Evolutionary conservation across 2,329 filamentous ascomycete genomes (phyloP).

Genomic region (Ascochyta lentis): DNA sequence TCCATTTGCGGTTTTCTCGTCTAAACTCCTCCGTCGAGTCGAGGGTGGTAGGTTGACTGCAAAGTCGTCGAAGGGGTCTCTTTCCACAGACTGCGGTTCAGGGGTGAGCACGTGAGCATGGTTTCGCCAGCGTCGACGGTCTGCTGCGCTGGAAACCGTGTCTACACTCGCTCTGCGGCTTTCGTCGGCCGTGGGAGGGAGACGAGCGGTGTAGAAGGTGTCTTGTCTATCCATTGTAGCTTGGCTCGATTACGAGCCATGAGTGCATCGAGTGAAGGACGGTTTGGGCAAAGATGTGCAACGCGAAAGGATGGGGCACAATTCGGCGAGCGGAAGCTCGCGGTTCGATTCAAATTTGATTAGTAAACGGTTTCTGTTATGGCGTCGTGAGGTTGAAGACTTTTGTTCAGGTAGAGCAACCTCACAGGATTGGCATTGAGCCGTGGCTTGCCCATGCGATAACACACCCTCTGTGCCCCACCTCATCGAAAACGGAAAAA

Average conservation of each 20-base stretch:
- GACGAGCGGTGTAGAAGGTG: conserved; percentile 10
- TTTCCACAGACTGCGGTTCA: conserved; percentile 13
- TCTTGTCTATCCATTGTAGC: conserved; percentile 13
- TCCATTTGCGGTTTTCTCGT: not conserved
- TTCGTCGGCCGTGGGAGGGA: not conserved
- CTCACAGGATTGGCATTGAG: not conserved
- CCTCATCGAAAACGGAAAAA: conserved; percentile 7
- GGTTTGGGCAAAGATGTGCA: not conserved
- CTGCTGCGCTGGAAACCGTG: conserved; percentile 26
- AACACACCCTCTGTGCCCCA: conserved; percentile 10
- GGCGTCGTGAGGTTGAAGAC: not conserved
- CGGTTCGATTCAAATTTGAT: not conserved
- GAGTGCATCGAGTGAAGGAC: not conserved
- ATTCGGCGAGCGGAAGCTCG: conserved; percentile 6
- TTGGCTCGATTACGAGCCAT: not conserved
- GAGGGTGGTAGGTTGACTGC: not conserved
- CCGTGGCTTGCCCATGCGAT: not conserved
- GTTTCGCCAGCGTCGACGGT: conserved; percentile 35
- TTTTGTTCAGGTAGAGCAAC: not conserved
- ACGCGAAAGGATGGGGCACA: not conserved
- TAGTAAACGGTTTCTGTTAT: not conserved
- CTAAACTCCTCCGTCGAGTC: not conserved
- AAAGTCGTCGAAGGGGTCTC: conserved; percentile 32
- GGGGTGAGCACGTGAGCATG: conserved; percentile 29
- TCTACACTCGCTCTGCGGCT: conserved; percentile 11